Conservation (phyloP, 2,329 filamentous ascomycete species). For the Xylaria multiplex region DNA sequence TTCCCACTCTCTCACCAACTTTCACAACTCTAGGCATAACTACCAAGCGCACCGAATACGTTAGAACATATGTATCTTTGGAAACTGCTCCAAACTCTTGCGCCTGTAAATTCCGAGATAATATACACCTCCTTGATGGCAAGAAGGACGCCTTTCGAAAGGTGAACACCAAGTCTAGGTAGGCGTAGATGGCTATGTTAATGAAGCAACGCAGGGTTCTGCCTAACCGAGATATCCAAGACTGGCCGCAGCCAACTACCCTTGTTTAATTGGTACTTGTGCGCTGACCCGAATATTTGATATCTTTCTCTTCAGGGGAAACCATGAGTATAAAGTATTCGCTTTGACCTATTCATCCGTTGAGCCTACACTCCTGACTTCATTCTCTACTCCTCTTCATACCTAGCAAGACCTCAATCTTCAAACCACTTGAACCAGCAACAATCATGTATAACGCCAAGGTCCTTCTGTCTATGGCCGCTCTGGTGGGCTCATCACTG, state of each 20-base stretch:
- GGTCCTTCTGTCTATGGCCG: background rate
- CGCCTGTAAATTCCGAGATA: too few relatives aligned
- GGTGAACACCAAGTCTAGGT: too few relatives aligned
- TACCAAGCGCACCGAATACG: too few relatives aligned
- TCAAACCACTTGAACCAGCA: background rate
- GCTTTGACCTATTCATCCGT: background rate
- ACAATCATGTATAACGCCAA: slow-evolving; percentile 16
- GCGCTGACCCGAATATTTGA: background rate
- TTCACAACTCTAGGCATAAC: too few relatives aligned
- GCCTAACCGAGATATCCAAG: too few relatives aligned
- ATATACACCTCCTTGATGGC: background rate
- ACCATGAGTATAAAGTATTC: slow-evolving; percentile 2
- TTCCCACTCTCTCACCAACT: too few relatives aligned
- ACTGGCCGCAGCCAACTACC: background rate
- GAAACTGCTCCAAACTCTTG: too few relatives aligned
- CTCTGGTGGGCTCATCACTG: slow-evolving; percentile 9
- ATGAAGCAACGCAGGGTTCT: too few relatives aligned
- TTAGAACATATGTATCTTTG: too few relatives aligned
- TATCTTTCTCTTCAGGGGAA: background rate
- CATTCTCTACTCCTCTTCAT: background rate
- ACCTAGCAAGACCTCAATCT: background rate
- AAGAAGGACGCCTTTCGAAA: background rate
- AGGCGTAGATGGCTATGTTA: too few relatives aligned
- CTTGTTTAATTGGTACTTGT: background rate
- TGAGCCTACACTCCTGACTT: background rate